Percentiles rank a stretch among this genome's conserved stretches.
phyloP scores from a whole-genome alignment of 164 flowering plant genomes.

The Platanus orientalis region DNA sequence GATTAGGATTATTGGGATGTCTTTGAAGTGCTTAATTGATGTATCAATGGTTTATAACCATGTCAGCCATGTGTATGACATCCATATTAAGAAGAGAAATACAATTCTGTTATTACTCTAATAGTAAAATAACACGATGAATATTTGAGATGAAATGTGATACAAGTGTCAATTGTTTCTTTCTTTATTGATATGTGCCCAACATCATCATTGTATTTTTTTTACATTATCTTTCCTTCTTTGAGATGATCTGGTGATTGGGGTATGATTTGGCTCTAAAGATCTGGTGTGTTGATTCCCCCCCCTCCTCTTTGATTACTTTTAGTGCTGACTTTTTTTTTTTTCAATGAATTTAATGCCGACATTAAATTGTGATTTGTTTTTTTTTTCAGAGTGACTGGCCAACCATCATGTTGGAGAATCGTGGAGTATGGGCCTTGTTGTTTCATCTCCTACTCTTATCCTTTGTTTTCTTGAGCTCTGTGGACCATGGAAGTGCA shows the following conservation, averaged over 20 bases:
- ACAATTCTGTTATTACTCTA: too few relatives aligned
- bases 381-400: conserved; percentile 1
- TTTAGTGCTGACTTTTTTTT: background rate
- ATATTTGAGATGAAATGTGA: too few relatives aligned
- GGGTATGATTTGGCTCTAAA: background rate
- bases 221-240: too few relatives aligned
- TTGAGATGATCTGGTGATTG: too few relatives aligned
- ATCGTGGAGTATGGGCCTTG: conserved; percentile 10
- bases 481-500: conserved; percentile 35
- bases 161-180: too few relatives aligned
- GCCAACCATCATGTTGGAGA: conserved; percentile 7
- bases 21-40: background rate
- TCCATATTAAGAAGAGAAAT: background rate
- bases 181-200: too few relatives aligned
- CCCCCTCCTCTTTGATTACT: too few relatives aligned
- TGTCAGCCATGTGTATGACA: background rate
- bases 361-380: background rate
- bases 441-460: conserved; percentile 27
- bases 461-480: conserved; percentile 34
- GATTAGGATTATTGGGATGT: too few relatives aligned
- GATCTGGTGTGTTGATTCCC: too few relatives aligned
- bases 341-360: too few relatives aligned
- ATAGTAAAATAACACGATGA: too few relatives aligned
- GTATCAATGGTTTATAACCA: background rate
- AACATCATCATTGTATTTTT: too few relatives aligned